Percentiles rank a stretch among this genome's conserved stretches.
These are phyloP conservation scores for Wakefieldia striispora DNA, from an alignment of 768 basidiomycete genomes.

Conservation along the genomic window DNA sequence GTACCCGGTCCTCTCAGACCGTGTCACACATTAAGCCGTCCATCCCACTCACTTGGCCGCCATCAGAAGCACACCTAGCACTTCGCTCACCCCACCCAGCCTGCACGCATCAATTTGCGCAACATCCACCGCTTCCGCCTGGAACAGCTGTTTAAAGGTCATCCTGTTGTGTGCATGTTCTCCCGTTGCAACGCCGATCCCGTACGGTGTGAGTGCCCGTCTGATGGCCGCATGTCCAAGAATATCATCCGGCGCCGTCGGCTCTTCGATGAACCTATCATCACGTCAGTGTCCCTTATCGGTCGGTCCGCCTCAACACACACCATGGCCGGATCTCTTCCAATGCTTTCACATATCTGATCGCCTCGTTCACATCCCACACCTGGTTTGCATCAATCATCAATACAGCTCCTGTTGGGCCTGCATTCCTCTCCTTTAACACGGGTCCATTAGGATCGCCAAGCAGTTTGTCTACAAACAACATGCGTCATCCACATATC, in stretches of 20 bases:
- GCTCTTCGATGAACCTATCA: slow-evolving; percentile 87
- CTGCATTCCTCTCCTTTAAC: slow-evolving; percentile 83
- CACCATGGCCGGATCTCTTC: slow-evolving; percentile 54
- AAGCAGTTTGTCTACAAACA: slow-evolving; percentile 25
- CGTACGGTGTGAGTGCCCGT: slow-evolving; percentile 70
- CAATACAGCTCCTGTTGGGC: slow-evolving; percentile 85
- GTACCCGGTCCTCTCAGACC: not conserved
- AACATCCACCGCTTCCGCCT: slow-evolving; percentile 86
- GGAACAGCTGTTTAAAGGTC: slow-evolving; percentile 93
- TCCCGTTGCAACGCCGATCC: slow-evolving; percentile 90
- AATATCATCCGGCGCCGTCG: slow-evolving; percentile 89
- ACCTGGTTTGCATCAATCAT: slow-evolving; percentile 98
- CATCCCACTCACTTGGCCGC: slow-evolving; percentile 64
- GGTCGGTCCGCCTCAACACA: not conserved
- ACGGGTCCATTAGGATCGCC: slow-evolving; percentile 57
- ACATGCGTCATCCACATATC: not conserved
- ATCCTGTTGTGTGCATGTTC: slow-evolving; percentile 95
- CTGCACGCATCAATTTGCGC: slow-evolving; percentile 88
- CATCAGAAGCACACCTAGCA: slow-evolving; percentile 85
- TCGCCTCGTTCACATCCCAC: slow-evolving; percentile 87
- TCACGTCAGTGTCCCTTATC: slow-evolving; percentile 9
- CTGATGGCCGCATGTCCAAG: slow-evolving; percentile 81
- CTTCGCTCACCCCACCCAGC: slow-evolving; percentile 87
- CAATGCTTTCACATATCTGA: slow-evolving; percentile 80
- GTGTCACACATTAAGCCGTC: not conserved